Evolutionary conservation across 1,284 basidiomycete species (phyloP), one percentile per base, ranked within the genome.

Genomic region (Clitocybe nebularis): DNA sequence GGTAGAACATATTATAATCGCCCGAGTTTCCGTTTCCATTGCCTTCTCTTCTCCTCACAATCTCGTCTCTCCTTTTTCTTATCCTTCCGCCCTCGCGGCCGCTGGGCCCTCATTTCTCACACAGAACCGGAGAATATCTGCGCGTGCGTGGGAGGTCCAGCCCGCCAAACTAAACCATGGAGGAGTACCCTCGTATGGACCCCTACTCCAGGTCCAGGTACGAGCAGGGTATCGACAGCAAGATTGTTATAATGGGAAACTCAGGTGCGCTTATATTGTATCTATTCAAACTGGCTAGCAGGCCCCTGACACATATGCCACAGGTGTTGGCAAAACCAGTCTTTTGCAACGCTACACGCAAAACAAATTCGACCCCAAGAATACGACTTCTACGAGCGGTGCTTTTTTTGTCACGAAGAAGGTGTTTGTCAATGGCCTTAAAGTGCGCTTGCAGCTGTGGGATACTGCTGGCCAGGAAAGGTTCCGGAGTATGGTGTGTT

Each of bases 381-480:
- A 82, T 61, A 87, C 87, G 44, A 87, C 88, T 16, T 90, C 93
- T 25, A 97, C 95, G 39, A 93, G 94, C 56, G 94, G 93, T 45
- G 93, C 93, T 38, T 90, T 91, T 60, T 93, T 98, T 64, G 84
- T 94, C 52, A 91, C 92, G 41, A 94, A 97, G 75, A 96, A 96
- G 69, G 83, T 94, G 30, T 79, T 82, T 54, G 80, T 97, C 53
- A 81, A 92, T 51, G 92, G 89, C 34, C 75, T 89, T 52, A 89
- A 90, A 60, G 92, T 98, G 13, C 83, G 92, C 40, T 68, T 89
- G 43, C 85, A 89, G 62, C 69, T 89, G 46, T 97, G 93, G 93
- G 93, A 98, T 62, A 96, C 94, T 41, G 94, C 94, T 30, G 94
- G 94, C n/a, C 93, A 97, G 73, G 94, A 98, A 72, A 74, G 93